A percentile compares a stretch with the other conserved stretches of the same genome.
Evolutionary conservation across 441 rosid species (phyloP).

Genomic region (Bruguiera hainesii): DNA sequence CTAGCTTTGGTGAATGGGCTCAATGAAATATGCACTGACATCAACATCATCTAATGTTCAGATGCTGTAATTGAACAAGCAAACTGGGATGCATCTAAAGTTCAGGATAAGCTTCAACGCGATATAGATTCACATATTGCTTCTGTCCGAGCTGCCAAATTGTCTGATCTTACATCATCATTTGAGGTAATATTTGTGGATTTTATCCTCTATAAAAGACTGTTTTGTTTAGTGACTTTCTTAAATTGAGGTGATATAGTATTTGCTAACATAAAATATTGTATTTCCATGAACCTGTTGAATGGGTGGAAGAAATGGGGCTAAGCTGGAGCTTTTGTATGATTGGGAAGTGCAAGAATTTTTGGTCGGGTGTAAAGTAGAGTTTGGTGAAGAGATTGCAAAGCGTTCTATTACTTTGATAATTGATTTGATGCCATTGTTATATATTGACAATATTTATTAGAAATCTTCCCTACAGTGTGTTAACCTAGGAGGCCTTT

Average conservation of each 20-base stretch:
- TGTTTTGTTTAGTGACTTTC: background rate
- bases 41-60: conserved; percentile 29
- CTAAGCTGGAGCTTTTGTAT: background rate
- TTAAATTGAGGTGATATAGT: background rate
- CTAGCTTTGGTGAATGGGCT: conserved; percentile 3
- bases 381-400: background rate
- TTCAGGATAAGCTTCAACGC: conserved; percentile 59
- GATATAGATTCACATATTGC: conserved; percentile 80
- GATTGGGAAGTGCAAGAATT: background rate
- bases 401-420: background rate
- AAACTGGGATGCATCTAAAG: conserved; percentile 76
- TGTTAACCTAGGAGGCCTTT: too few species aligned
- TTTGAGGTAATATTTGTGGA: conserved; percentile 52
- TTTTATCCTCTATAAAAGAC: background rate
- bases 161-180: conserved; percentile 61
- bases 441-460: too few species aligned
- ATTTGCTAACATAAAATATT: too few species aligned
- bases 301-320: background rate
- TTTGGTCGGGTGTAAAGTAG: background rate
- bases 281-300: too few species aligned
- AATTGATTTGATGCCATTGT: background rate
- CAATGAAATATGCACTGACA: conserved; percentile 6
- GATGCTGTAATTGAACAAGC: conserved; percentile 82
- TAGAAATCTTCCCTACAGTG: too few species aligned
- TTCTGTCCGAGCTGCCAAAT: conserved; percentile 68